Percentiles rank a stretch among this genome's conserved stretches.
Evolutionary conservation across 495 filamentous ascomycete genomes (phyloP).

Genomic region (Neurospora sp.): DNA sequence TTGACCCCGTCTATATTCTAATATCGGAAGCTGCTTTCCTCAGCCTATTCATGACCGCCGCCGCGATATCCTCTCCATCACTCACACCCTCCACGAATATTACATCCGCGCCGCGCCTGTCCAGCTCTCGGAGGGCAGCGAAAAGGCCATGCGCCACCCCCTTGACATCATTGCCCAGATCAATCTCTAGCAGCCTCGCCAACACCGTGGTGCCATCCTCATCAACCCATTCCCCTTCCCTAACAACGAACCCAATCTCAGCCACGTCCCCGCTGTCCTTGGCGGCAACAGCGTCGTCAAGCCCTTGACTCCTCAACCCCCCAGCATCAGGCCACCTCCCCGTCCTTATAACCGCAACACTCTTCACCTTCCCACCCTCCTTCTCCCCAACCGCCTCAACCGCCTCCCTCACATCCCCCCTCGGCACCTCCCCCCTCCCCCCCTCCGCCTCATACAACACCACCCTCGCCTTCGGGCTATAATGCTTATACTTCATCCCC

Average conservation of each 20-base stretch:
- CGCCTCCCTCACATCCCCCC: slow-evolving; percentile 11
- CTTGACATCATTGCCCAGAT: slow-evolving; percentile 55
- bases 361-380: slow-evolving; percentile 1
- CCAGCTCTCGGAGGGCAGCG: slow-evolving; percentile 74
- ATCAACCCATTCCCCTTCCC: slow-evolving; percentile 21
- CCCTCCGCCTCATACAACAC: slow-evolving; percentile 60
- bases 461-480: slow-evolving; percentile 83
- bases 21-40: slow-evolving; percentile 71
- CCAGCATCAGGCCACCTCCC: slow-evolving; percentile 28
- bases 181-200: slow-evolving; percentile 43
- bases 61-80: slow-evolving; percentile 74
- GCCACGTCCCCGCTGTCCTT: slow-evolving; percentile 19
- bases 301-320: slow-evolving; percentile 20
- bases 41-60: slow-evolving; percentile 91
- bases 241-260: slow-evolving; percentile 18
- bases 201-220: slow-evolving; percentile 12
- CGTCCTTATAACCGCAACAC: slow-evolving; percentile 36
- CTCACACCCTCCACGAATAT: slow-evolving; percentile 89
- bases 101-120: slow-evolving; percentile 64
- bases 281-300: slow-evolving; percentile 6
- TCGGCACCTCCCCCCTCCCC: slow-evolving; percentile 7
- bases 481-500: slow-evolving; percentile 99
- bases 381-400: background rate
- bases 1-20: slow-evolving; percentile 24
- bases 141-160: slow-evolving; percentile 81